Conservation (phyloP, 139 green algal species). For the Coccomyxa sp. region DNA sequence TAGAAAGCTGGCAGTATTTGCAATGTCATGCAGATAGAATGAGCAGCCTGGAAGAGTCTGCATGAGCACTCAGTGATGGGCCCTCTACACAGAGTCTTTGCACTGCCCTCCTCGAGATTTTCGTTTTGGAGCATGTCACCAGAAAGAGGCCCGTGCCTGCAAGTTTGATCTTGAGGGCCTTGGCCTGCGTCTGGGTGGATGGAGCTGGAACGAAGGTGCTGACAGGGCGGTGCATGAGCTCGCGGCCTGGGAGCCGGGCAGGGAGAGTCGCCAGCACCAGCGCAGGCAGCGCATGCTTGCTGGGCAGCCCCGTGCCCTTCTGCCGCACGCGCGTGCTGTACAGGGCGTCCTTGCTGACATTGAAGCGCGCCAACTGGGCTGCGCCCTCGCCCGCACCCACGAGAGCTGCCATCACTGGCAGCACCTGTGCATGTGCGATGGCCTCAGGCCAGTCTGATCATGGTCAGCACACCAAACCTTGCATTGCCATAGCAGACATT, state of each 20-base stretch:
- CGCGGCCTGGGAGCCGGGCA: neutral
- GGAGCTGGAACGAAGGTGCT: neutral
- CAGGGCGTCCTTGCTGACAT: conserved; percentile 17
- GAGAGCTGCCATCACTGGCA: neutral
- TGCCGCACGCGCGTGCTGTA: conserved; percentile 4
- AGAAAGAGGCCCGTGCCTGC: neutral
- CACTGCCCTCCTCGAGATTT: neutral
- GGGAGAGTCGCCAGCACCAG: conserved; percentile 36
- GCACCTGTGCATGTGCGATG: neutral
- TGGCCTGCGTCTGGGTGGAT: neutral
- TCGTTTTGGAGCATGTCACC: neutral
- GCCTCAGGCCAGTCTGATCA: neutral
- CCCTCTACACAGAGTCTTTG: neutral
- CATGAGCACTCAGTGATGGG: neutral
- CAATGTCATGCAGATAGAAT: neutral
- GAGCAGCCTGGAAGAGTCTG: neutral
- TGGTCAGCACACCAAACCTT: neutral
- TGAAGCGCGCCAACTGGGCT: conserved; percentile 18
- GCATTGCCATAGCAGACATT: neutral
- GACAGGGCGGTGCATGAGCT: conserved; percentile 15
- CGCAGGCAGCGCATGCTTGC: conserved; percentile 39
- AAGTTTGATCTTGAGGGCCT: neutral
- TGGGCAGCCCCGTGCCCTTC: neutral
- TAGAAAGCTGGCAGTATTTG: neutral
- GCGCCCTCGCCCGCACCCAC: neutral